Percentiles rank a stretch among this genome's conserved stretches.
Conservation (phyloP, 345 rosid genomes). For the Lenwebbia sp. region DNA sequence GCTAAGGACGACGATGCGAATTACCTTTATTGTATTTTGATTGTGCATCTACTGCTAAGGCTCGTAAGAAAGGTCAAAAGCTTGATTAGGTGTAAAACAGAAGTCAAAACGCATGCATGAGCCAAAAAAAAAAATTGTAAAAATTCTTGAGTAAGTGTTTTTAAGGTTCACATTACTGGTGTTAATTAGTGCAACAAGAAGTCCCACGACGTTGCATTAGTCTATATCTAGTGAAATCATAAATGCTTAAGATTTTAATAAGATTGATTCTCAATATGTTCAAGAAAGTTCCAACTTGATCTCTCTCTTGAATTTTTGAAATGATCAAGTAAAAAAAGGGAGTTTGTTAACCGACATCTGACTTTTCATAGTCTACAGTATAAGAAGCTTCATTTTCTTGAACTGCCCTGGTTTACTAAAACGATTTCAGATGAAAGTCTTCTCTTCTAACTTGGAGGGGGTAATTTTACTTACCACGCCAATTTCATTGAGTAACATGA, state of each 20-base stretch:
- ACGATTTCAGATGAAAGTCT: neutral
- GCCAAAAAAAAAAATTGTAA: neutral
- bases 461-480: neutral
- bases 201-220: neutral
- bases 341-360: neutral
- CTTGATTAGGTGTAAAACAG: neutral
- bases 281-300: neutral
- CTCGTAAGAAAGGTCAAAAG: neutral
- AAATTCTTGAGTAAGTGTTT: neutral
- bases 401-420: neutral
- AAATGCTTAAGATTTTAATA: neutral
- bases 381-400: neutral
- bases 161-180: neutral
- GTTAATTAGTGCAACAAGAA: neutral
- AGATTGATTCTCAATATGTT: neutral
- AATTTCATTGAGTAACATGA: neutral
- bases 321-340: neutral
- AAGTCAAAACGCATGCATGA: neutral
- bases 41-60: neutral
- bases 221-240: neutral
- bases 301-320: neutral
- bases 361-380: neutral
- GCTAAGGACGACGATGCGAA: neutral
- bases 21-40: neutral
- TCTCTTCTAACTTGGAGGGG: neutral